phyloP scores from a whole-genome alignment of 371 early-diverging fungal species.

The Gilbertella persicaria region DNA sequence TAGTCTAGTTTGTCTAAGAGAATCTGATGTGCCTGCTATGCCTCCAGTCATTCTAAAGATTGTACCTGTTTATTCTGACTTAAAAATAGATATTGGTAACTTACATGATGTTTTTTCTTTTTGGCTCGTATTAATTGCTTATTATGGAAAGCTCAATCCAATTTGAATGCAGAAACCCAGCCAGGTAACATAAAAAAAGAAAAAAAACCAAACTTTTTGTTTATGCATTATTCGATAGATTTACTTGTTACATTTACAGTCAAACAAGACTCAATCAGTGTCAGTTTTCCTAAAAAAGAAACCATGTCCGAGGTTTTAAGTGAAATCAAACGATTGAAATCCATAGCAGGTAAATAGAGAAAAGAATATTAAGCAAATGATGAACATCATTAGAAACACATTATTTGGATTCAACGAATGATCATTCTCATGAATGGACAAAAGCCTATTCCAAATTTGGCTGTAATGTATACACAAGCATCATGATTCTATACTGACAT shows the following conservation, averaged over 20 bases:
- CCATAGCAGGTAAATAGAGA: constrained; percentile 20
- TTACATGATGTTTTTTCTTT: too few species aligned
- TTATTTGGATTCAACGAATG: constrained; percentile 5
- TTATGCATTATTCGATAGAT: constrained; percentile 9
- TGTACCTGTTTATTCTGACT: constrained; percentile 29
- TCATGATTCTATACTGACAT: not conserved
- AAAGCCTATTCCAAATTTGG: constrained; percentile 23
- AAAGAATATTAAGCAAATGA: not conserved
- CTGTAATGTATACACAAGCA: constrained; percentile 9
- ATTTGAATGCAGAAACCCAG: not conserved
- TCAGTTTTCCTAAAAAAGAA: constrained; percentile 32
- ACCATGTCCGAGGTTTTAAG: constrained; percentile 27
- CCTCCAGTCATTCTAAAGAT: constrained; percentile 27
- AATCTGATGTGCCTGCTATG: constrained; percentile 26
- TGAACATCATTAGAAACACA: not conserved
- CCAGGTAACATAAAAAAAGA: constrained; percentile 2
- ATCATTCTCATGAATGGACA: constrained; percentile 27
- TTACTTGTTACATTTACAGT: constrained; percentile 28
- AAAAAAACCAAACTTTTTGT: constrained; percentile 1
- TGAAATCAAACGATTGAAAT: constrained; percentile 15
- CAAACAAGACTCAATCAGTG: constrained; percentile 14
- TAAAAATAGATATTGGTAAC: constrained; percentile 28
- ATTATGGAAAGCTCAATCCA: constrained; percentile 21
- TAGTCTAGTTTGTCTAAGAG: constrained; percentile 32
- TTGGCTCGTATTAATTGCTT: not conserved